Evolutionary conservation across 2,329 filamentous ascomycete genomes (phyloP).

Genomic region (Lecanicillium sp.): DNA sequence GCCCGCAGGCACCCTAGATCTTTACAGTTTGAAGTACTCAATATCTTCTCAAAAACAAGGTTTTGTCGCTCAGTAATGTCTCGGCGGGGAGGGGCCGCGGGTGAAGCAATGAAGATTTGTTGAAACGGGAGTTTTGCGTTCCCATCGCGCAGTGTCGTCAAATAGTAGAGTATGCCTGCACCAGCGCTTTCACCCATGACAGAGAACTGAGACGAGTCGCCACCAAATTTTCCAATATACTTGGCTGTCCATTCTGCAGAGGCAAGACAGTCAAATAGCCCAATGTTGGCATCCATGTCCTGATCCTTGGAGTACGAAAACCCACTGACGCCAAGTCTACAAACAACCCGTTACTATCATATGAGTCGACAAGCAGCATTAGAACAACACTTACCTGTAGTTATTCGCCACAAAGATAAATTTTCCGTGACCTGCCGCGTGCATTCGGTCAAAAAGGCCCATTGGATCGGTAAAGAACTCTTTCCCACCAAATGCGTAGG

Average conservation of each 20-base stretch:
- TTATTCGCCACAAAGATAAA: slow-evolving; percentile 20
- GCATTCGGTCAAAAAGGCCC: slow-evolving; percentile 18
- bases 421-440: slow-evolving; percentile 9
- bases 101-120: slow-evolving; percentile 14
- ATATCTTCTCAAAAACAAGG: slow-evolving; percentile 13
- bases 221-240: slow-evolving; percentile 49
- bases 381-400: slow-evolving; percentile 14
- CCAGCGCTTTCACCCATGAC: slow-evolving; percentile 47
- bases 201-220: slow-evolving; percentile 43
- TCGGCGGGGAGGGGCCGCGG: slow-evolving; percentile 14
- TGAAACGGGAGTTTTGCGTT: slow-evolving; percentile 33
- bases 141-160: slow-evolving; percentile 41
- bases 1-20: slow-evolving; percentile 12
- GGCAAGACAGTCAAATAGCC: slow-evolving; percentile 18
- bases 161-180: slow-evolving; percentile 47
- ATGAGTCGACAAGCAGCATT: neutral
- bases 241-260: slow-evolving; percentile 17
- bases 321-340: slow-evolving; percentile 17
- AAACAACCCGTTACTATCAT: neutral
- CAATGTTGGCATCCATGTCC: slow-evolving; percentile 18
- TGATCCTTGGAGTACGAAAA: slow-evolving; percentile 14
- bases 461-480: slow-evolving; percentile 15
- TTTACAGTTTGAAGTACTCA: slow-evolving; percentile 13
- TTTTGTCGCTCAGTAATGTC: slow-evolving; percentile 12
- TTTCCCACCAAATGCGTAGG: slow-evolving; percentile 20